Conservation (phyloP, 495 filamentous ascomycete genomes). For the Lichenothelia convexa region DNA sequence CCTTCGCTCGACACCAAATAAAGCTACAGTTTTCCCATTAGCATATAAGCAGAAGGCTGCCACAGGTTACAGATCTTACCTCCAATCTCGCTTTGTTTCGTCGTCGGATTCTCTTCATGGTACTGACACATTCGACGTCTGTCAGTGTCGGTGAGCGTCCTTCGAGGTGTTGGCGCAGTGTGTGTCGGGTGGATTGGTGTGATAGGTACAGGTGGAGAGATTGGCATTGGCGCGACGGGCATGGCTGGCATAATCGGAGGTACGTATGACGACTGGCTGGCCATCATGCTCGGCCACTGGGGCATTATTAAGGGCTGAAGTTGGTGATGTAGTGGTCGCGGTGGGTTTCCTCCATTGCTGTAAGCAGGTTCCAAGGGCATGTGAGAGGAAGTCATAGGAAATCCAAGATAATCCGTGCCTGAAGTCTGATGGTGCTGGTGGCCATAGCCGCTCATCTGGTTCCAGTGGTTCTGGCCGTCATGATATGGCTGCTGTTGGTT, state of each 20-base stretch:
- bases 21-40: slow-evolving; percentile 30
- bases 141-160: slow-evolving; percentile 85
- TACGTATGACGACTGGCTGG: slow-evolving; percentile 27
- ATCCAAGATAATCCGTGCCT: slow-evolving; percentile 26
- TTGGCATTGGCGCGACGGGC: slow-evolving; percentile 21
- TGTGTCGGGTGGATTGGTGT: slow-evolving; percentile 23
- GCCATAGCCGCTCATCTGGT: slow-evolving; percentile 14
- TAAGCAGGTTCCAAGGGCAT: slow-evolving; percentile 26
- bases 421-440: slow-evolving; percentile 25
- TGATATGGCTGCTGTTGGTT: too few relatives aligned
- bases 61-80: slow-evolving; percentile 34
- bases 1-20: slow-evolving; percentile 98
- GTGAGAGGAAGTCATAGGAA: slow-evolving; percentile 21
- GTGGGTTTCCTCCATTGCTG: slow-evolving; percentile 19
- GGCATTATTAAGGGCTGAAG: slow-evolving; percentile 32
- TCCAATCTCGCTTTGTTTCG: slow-evolving; percentile 98
- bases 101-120: slow-evolving; percentile 78
- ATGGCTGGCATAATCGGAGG: slow-evolving; percentile 18
- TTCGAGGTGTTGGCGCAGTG: slow-evolving; percentile 46
- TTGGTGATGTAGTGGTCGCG: slow-evolving; percentile 24
- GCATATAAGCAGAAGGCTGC: not conserved
- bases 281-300: slow-evolving; percentile 35
- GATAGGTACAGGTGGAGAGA: slow-evolving; percentile 25
- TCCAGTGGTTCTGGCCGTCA: slow-evolving; percentile 7
- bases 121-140: slow-evolving; percentile 88